phyloP scores from a whole-genome alignment of 148 eudicot genomes.

The Pharnaceum exiguum region DNA sequence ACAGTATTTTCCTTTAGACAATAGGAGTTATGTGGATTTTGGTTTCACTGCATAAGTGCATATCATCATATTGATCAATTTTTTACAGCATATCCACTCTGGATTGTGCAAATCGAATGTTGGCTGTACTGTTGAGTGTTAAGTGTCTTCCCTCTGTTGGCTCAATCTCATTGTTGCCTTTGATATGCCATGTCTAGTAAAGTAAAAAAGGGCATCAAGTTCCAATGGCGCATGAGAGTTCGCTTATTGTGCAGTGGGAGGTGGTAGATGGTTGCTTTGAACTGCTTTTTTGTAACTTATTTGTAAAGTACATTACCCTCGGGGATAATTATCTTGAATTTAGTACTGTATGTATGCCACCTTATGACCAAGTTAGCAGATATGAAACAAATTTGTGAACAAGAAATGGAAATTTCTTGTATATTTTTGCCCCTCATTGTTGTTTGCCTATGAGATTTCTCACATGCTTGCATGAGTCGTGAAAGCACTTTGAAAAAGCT shows the following conservation, averaged over 20 bases:
- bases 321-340: slow-evolving; percentile 13
- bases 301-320: neutral
- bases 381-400: slow-evolving; percentile 8
- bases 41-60: too few relatives aligned
- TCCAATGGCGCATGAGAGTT: slow-evolving; percentile 38
- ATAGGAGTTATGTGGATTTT: too few relatives aligned
- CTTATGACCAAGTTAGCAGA: neutral
- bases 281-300: slow-evolving; percentile 7
- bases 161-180: slow-evolving; percentile 12
- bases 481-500: slow-evolving; percentile 1
- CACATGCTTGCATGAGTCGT: slow-evolving; percentile 15
- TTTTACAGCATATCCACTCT: neutral
- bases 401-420: too few relatives aligned
- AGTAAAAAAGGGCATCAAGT: slow-evolving; percentile 44
- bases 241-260: slow-evolving; percentile 12
- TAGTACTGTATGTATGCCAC: neutral
- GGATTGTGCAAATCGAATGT: neutral
- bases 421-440: too few relatives aligned
- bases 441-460: slow-evolving; percentile 6
- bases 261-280: slow-evolving; percentile 16
- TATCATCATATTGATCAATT: too few relatives aligned
- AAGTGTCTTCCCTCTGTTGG: too few relatives aligned
- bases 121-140: neutral
- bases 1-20: too few relatives aligned
- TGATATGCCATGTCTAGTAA: slow-evolving; percentile 20